Conservation (phyloP, 1,284 basidiomycete genomes). For the Tilletia indica region DNA sequence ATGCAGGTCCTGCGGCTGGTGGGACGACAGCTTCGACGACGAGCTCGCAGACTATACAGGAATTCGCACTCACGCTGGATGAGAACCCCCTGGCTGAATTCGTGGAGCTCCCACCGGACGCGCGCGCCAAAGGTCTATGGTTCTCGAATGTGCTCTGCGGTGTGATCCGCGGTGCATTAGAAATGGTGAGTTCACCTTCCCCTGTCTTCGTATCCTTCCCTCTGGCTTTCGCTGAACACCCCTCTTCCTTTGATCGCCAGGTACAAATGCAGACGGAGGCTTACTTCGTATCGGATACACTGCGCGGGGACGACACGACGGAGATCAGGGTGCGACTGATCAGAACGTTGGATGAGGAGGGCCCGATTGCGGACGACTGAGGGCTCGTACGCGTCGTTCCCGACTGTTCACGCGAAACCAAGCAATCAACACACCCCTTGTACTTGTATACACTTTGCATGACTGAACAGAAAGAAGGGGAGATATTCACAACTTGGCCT, state of each 20-base stretch:
- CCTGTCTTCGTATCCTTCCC: neutral
- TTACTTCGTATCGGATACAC: constrained; percentile 81
- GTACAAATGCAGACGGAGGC: constrained; percentile 94
- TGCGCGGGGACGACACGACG: constrained; percentile 89
- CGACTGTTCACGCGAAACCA: neutral
- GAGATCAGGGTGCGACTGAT: constrained; percentile 87
- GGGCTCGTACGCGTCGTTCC: neutral
- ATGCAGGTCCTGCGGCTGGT: neutral
- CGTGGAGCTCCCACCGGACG: constrained; percentile 92
- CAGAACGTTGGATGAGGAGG: constrained; percentile 90
- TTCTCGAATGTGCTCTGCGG: constrained; percentile 95
- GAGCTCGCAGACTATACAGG: constrained; percentile 29
- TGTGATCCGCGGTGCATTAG: constrained; percentile 84
- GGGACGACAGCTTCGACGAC: neutral
- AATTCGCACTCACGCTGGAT: constrained; percentile 81
- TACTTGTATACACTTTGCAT: neutral
- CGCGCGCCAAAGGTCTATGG: constrained; percentile 71
- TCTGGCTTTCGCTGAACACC: neutral
- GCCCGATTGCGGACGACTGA: constrained; percentile 57
- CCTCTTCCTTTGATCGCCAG: constrained; percentile 59
- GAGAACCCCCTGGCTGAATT: constrained; percentile 97
- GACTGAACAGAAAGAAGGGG: neutral
- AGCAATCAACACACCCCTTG: neutral
- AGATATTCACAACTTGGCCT: neutral
- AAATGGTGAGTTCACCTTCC: constrained; percentile 76